Base-by-base conservation (phyloP, 768 basidiomycete species). In the Boletus insuetus region DNA sequence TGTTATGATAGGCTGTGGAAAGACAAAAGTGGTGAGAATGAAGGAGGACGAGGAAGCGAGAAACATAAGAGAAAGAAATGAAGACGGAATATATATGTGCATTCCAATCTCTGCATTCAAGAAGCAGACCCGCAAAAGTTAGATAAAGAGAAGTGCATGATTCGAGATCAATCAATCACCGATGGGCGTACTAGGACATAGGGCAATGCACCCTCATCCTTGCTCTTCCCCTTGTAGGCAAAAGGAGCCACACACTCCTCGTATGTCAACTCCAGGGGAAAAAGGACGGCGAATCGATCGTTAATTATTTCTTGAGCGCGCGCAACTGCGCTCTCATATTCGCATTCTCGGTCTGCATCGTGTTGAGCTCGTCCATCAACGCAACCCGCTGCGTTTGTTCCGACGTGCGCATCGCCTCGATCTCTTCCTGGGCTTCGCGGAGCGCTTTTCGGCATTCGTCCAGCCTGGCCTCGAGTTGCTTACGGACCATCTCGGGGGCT, bases 341-440 rank as follows among this genome's bases (percentile, higher is more conserved):
- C 39, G 74, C 77, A 64, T 94, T 93, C 73, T 93, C 90, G 53
- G 81, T 86, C 74, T 93, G 90, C 73, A 87, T 79, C 49, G 80
- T 77, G 68, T 91, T 94, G 63, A 96, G 78, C 74, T 96, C 93
- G 65, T 97, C 94, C 41, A 99, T 77, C 51, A 99, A 67, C 32
- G 87, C 86, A 52, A 92, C 84, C 59, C 87, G 79, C 74, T 95
- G 94, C 10, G 77, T 81, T 73, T 93, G 89, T 64, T 94, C 91
- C 16, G 84, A 82, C 60, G 73, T 77, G 40, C 77, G 79, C 79
- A 89, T 83, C 38, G 75, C 80, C 17, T 87, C 80, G 39, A 92
- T 70, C 66, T 94, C 89, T 26, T 82, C 85, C 64, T 81, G 76
- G 10, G 86, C 85, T 19, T 79, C 77, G 46, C 82, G 79, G 44